These are phyloP conservation scores for Chalciporus piperatus DNA, from an alignment of 768 basidiomycete genomes.

Conservation along the genomic window DNA sequence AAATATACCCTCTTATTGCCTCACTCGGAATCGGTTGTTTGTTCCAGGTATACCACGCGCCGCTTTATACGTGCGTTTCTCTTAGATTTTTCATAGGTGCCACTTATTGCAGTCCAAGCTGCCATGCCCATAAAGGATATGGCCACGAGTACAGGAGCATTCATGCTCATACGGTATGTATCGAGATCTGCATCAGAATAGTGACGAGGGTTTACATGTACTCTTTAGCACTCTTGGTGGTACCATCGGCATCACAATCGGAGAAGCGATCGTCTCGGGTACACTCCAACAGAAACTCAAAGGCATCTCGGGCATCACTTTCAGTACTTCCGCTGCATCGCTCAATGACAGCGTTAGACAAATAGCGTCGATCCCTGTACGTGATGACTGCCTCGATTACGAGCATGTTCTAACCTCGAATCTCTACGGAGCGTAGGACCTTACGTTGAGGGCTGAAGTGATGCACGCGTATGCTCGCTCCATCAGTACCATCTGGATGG, in stretches of 20 bases:
- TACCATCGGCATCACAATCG: conserved; percentile 70
- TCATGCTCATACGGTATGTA: conserved; percentile 32
- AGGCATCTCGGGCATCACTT: conserved; percentile 18
- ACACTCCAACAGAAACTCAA: conserved; percentile 31
- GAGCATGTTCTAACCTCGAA: conserved; percentile 6
- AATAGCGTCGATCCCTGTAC: conserved; percentile 35
- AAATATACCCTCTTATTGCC: conserved; percentile 33
- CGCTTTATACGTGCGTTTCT: not conserved
- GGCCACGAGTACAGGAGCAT: conserved; percentile 40
- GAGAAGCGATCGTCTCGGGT: conserved; percentile 67
- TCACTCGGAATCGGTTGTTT: conserved; percentile 34
- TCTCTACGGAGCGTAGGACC: conserved; percentile 21
- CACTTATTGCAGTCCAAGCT: conserved; percentile 39
- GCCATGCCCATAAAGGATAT: conserved; percentile 47
- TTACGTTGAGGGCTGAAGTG: conserved; percentile 28
- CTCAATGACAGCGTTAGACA: conserved; percentile 47
- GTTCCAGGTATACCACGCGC: conserved; percentile 26
- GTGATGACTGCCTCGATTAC: not conserved
- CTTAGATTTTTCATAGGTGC: conserved; percentile 15
- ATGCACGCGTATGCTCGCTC: conserved; percentile 37
- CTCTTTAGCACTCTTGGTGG: conserved; percentile 60
- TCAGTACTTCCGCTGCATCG: conserved; percentile 42
- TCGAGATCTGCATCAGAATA: not conserved
- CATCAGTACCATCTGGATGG: conserved; percentile 40
- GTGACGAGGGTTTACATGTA: not conserved